These are phyloP conservation scores for Forsythia viridissima DNA, from an alignment of 257 asterid genomes.

Conservation along the genomic window DNA sequence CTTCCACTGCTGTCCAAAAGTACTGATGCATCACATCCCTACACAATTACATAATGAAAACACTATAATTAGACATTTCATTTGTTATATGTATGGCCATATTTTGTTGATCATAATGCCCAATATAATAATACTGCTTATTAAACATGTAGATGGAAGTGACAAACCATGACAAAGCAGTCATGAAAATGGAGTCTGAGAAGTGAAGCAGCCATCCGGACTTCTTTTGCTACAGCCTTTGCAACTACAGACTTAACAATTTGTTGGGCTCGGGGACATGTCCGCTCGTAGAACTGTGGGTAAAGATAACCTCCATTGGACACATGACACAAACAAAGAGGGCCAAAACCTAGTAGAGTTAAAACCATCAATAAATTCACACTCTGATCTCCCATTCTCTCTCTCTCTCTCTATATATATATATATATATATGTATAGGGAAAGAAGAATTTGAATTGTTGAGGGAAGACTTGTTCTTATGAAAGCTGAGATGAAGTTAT, in stretches of 20 bases:
- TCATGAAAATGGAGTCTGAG: constrained; percentile 91
- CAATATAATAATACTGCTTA: not conserved
- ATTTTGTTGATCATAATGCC: not conserved
- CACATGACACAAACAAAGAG: constrained; percentile 47
- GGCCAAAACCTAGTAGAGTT: constrained; percentile 50
- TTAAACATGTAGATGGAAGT: not conserved
- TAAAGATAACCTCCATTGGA: constrained; percentile 55
- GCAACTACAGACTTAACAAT: constrained; percentile 75
- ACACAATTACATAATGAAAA: constrained; percentile 5
- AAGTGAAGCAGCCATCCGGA: constrained; percentile 95
- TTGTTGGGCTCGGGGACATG: constrained; percentile 69
- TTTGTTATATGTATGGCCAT: too few relatives aligned
- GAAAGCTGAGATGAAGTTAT: constrained; percentile 23
- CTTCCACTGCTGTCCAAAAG: constrained; percentile 65
- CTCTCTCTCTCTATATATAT: constrained; percentile 17
- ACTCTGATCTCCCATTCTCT: constrained; percentile 22
- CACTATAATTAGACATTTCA: not conserved
- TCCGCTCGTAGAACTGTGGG: constrained; percentile 77
- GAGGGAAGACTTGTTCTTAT: constrained; percentile 30
- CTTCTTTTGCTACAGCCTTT: constrained; percentile 72
- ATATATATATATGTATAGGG: not conserved
- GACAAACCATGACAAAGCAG: constrained; percentile 82
- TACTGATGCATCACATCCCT: constrained; percentile 95
- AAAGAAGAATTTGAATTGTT: constrained; percentile 8
- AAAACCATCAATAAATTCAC: constrained; percentile 39